Percentiles rank a stretch among this genome's conserved stretches.
Conservation (phyloP, 2,329 filamentous ascomycete species). For the Arthrinium phaeospermum region DNA sequence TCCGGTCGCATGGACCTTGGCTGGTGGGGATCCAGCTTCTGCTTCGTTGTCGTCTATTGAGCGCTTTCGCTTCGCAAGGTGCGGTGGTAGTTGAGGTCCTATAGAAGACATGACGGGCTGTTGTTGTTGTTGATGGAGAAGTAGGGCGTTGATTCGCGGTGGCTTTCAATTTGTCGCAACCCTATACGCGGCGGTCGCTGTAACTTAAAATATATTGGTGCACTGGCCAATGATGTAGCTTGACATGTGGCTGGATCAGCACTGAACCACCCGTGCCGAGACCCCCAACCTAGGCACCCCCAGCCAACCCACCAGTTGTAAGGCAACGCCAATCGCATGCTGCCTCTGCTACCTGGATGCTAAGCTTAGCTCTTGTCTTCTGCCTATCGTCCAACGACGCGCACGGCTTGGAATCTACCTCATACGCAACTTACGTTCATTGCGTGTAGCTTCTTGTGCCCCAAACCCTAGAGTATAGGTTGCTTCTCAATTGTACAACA, state of each 20-base stretch:
- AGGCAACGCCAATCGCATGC: slow-evolving; percentile 4
- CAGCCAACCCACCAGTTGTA: slow-evolving; percentile 12
- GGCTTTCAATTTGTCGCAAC: not conserved
- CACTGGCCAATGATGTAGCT: slow-evolving; percentile 26
- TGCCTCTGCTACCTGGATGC: slow-evolving; percentile 9
- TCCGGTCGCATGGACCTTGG: slow-evolving; percentile 49
- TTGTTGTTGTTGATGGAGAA: not conserved
- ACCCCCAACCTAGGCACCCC: slow-evolving; percentile 3
- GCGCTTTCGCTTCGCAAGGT: slow-evolving; percentile 69
- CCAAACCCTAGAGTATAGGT: not conserved
- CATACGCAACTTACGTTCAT: not conserved
- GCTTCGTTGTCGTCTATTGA: slow-evolving; percentile 48
- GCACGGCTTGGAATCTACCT: not conserved
- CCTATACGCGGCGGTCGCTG: not conserved
- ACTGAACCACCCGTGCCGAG: not conserved
- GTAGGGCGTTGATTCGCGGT: not conserved
- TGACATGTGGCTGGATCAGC: slow-evolving; percentile 14
- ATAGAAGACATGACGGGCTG: slow-evolving; percentile 65
- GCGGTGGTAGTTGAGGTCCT: slow-evolving; percentile 72
- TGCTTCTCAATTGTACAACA: slow-evolving; percentile 7
- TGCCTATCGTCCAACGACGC: slow-evolving; percentile 3
- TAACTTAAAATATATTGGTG: not conserved
- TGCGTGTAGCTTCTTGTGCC: not conserved
- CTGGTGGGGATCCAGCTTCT: slow-evolving; percentile 45
- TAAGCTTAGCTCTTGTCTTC: slow-evolving; percentile 15